Percentiles rank a stretch among this genome's conserved stretches.
phyloP scores from a whole-genome alignment of 2,329 filamentous ascomycete genomes.

The Plenodomus tracheiphilus region DNA sequence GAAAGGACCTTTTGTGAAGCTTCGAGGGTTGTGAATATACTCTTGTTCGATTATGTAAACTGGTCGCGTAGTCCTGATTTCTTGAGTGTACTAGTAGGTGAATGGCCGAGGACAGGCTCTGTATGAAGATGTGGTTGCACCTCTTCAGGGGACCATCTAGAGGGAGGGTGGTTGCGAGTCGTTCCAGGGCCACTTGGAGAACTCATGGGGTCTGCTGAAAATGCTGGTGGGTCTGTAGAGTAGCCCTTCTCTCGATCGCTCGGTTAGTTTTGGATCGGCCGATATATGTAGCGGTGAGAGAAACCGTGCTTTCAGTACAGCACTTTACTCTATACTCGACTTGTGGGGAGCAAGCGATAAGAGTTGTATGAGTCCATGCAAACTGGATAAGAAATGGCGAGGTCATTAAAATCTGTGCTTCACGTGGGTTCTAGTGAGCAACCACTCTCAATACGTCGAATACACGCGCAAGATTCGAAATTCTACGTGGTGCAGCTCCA shows the following conservation, averaged over 20 bases:
- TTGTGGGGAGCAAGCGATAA: not conserved
- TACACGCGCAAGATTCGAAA: no score
- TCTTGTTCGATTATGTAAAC: not conserved
- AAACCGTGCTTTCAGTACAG: not conserved
- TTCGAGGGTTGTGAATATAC: not conserved
- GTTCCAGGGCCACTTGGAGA: not conserved
- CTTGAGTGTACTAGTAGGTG: no score
- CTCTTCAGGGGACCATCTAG: not conserved
- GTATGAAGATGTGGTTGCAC: not conserved
- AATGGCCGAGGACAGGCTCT: no score
- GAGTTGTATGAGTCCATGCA: not conserved
- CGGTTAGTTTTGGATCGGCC: not conserved
- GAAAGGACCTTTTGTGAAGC: not conserved
- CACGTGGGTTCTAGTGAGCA: no score
- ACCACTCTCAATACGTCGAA: no score
- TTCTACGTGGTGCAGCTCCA: no score
- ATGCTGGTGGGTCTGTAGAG: not conserved
- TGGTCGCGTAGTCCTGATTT: not conserved
- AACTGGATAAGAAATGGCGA: no score
- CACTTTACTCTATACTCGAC: no score
- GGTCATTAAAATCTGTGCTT: not conserved
- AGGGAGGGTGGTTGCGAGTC: not conserved
- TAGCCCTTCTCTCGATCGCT: not conserved
- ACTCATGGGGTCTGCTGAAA: not conserved
- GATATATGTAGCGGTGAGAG: not conserved